These are phyloP conservation scores for Talaromyces sp. DNA, from an alignment of 2,329 filamentous ascomycete genomes.

Conservation along the genomic window DNA sequence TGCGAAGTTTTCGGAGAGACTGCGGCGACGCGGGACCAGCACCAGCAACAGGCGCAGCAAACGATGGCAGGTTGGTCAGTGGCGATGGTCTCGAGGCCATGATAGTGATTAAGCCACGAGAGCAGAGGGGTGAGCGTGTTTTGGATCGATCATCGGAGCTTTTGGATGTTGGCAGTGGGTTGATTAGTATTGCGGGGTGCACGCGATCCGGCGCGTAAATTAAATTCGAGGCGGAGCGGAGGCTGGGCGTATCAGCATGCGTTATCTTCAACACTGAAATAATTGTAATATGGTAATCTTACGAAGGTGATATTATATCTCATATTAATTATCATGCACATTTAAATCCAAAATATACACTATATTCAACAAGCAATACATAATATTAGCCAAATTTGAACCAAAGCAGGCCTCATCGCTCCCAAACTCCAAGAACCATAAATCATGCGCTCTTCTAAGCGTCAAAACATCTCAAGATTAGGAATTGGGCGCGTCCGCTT, in stretches of 20 bases:
- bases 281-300: no score
- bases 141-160: background rate
- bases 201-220: background rate
- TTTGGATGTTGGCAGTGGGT: background rate
- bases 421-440: slow-evolving; percentile 2
- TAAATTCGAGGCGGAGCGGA: background rate
- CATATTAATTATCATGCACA: no score
- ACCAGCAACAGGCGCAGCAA: slow-evolving; percentile 15
- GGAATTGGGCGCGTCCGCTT: background rate
- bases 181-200: background rate
- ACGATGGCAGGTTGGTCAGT: slow-evolving; percentile 12
- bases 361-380: background rate
- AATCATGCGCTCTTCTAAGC: background rate
- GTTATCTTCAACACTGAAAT: background rate
- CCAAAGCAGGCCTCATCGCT: background rate
- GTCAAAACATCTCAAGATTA: background rate
- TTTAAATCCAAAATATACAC: no score
- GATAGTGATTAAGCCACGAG: slow-evolving; percentile 5
- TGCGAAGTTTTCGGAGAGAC: slow-evolving; percentile 62
- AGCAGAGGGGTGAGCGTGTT: background rate
- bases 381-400: background rate
- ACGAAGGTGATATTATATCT: no score
- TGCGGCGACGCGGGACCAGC: slow-evolving; percentile 35
- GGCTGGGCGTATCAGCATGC: background rate
- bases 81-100: slow-evolving; percentile 19